These are phyloP conservation scores for Nemophila menziesii DNA, from an alignment of 257 asterid genomes.

Conservation along the genomic window DNA sequence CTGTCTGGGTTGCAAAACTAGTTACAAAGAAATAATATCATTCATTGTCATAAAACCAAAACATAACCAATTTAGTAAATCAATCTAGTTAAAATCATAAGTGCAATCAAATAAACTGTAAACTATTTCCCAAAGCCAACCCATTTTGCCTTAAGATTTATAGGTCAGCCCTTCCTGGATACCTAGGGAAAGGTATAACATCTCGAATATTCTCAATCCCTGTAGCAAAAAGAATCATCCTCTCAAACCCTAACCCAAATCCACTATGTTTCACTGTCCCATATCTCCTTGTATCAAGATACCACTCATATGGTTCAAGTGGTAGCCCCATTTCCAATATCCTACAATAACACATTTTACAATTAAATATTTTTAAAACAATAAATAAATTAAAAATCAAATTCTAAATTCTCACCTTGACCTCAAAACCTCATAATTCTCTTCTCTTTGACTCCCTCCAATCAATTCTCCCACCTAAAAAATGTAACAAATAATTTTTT, in stretches of 20 bases:
- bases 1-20: too few species aligned
- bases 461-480: constrained; percentile 89
- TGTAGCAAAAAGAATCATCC: constrained; percentile 91
- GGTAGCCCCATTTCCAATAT: constrained; percentile 69
- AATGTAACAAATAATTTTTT: neutral
- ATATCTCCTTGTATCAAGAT: constrained; percentile 72
- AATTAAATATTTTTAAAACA: neutral
- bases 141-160: neutral
- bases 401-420: constrained; percentile 32
- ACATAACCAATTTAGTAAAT: neutral
- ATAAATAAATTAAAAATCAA: too few species aligned
- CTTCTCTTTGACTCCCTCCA: constrained; percentile 99
- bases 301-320: constrained; percentile 85
- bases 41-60: neutral
- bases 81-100: neutral
- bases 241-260: constrained; percentile 89
- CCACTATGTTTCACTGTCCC: constrained; percentile 91
- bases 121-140: neutral
- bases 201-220: constrained; percentile 92
- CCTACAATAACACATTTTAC: constrained; percentile 23
- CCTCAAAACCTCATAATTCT: constrained; percentile 63
- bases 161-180: constrained; percentile 79
- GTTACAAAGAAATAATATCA: too few species aligned
- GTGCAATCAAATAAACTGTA: neutral
- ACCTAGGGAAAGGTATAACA: constrained; percentile 91